A percentile compares a stretch with the other conserved stretches of the same genome.
phyloP scores from a whole-genome alignment of 2,329 filamentous ascomycete genomes.

The Talaromyces sp. region DNA sequence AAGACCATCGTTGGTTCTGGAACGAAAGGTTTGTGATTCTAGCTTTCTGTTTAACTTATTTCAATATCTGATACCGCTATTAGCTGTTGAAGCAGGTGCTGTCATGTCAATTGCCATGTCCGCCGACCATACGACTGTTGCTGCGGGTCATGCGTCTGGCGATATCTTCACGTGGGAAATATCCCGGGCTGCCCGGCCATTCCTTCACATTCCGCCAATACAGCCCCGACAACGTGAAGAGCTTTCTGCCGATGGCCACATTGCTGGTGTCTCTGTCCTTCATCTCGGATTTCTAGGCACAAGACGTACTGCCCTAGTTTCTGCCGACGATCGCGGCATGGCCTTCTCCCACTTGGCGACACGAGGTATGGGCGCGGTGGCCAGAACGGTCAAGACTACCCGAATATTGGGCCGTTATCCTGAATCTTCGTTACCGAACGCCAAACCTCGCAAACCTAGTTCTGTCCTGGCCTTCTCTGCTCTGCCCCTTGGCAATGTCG shows the following conservation, averaged over 20 bases:
- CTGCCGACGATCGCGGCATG: conserved; percentile 92
- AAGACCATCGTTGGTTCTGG: conserved; percentile 91
- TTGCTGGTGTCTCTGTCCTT: conserved; percentile 69
- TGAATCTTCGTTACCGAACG: conserved; percentile 53
- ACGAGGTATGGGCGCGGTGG: conserved; percentile 79
- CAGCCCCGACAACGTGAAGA: conserved; percentile 60
- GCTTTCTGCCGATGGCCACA: conserved; percentile 71
- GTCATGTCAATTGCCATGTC: conserved; percentile 85
- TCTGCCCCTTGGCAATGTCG: conserved; percentile 87
- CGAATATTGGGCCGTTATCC: conserved; percentile 90
- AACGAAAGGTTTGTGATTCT: conserved; percentile 64
- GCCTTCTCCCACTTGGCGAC: conserved; percentile 96
- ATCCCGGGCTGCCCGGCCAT: conserved; percentile 72
- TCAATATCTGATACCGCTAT: conserved; percentile 2
- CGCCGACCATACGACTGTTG: conserved; percentile 87
- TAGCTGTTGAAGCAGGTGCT: conserved; percentile 83
- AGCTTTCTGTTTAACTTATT: background rate
- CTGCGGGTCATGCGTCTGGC: conserved; percentile 81
- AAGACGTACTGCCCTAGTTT: conserved; percentile 88
- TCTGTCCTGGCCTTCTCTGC: conserved; percentile 90
- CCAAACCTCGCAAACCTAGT: conserved; percentile 77
- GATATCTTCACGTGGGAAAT: conserved; percentile 98
- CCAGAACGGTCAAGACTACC: conserved; percentile 79
- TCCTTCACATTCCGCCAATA: conserved; percentile 77
- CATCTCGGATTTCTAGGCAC: conserved; percentile 95